Base-by-base conservation (phyloP, 176 grass and related monocot species). In the Tillandsia fasciculata region DNA sequence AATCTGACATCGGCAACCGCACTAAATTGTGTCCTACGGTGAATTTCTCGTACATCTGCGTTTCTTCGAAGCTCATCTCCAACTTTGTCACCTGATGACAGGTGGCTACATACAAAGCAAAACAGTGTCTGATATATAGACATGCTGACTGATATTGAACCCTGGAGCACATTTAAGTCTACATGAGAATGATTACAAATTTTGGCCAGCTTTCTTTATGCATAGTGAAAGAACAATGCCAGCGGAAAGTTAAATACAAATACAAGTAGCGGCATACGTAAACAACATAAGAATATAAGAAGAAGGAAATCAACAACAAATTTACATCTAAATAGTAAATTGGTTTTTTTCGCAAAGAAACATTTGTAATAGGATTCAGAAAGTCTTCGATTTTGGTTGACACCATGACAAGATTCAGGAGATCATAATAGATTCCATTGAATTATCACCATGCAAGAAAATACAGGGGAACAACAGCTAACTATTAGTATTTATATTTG, bases 121-220 rank as follows among this genome's bases (percentile, higher is more conserved):
- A 99, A 90, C 79, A 87, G 74, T 48, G 94, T 99, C 81, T 99
- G 94, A 74, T 99, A 84, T 20, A 99, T 68, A 12, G 94, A 99
- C 89, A 93, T 93, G 87, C 89, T 99, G 54, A 90, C 89, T 1
- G 94, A 90, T 75, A 99, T 81, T 1, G 94, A 80, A 0, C 94
- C 94, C 94, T 97, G 89, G 23, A 83, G 22, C 52, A 74, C 52
- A 75, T 65, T 65, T 51, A 66, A 74, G 53, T 74, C 12, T 3
- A 71, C 42, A 9, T 61, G 3, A 14, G 22, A 10, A 61, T 18
- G 15, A 22, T 23, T 18, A 15, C 18, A 18, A 15, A 2, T 15
- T 23, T 18, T 18, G 22, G 1, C 13, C 53, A 15, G n/a, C 17
- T 17, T 57, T 17, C 53, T 57, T 57, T 42, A 42, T 42, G 33